These are phyloP conservation scores for Penstemon davidsonii DNA, from an alignment of 257 asterid genomes.

Conservation along the genomic window DNA sequence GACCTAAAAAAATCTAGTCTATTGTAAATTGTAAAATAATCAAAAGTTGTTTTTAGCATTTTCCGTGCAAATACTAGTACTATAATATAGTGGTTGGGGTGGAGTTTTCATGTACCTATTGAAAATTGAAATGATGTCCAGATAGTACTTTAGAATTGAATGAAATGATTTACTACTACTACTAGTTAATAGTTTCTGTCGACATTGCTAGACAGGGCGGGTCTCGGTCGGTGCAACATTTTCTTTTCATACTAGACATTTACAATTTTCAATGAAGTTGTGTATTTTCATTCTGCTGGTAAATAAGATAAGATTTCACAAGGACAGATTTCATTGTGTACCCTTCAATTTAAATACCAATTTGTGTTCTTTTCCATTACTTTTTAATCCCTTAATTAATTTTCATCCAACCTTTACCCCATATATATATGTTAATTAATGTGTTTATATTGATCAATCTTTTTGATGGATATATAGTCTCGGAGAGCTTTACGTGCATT, in stretches of 20 bases:
- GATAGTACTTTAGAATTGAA: no score
- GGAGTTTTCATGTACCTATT: constrained; percentile 35
- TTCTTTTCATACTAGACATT: constrained; percentile 31
- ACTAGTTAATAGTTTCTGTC: neutral
- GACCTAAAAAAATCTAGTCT: constrained; percentile 27
- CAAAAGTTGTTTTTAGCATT: neutral
- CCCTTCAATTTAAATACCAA: constrained; percentile 1
- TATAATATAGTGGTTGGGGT: constrained; percentile 29
- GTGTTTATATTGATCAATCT: no score
- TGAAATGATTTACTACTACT: no score
- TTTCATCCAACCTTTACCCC: neutral
- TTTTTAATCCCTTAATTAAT: neutral
- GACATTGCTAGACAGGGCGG: constrained; percentile 23
- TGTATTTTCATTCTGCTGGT: no score
- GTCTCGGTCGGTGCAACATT: constrained; percentile 23
- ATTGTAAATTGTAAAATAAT: neutral
- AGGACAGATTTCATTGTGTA: no score
- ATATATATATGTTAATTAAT: neutral
- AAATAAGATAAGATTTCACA: no score
- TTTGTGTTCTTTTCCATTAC: no score
- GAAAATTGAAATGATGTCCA: no score
- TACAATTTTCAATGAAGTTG: constrained; percentile 24
- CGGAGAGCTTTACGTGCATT: constrained; percentile 82
- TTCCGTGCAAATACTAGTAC: neutral
- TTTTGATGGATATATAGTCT: constrained; percentile 39